phyloP scores from a whole-genome alignment of 345 rosid genomes.

The Citrus sinensis region DVS_A1.0 CM039164.1:17304001-17304500 shows the following conservation, averaged over 20 bases:
- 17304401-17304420: not conserved
- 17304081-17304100: constrained; percentile 94
- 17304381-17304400: constrained; percentile 83
- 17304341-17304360: constrained; percentile 71
- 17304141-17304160: constrained; percentile 81
- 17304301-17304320: constrained; percentile 95
- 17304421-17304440: no score
- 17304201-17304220: constrained; percentile 82
- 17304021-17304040: constrained; percentile 43
- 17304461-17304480: no score
- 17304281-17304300: constrained; percentile 85
- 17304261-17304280: constrained; percentile 91
- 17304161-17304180: constrained; percentile 95
- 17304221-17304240: constrained; percentile 89
- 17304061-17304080: constrained; percentile 91
- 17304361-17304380: constrained; percentile 78
- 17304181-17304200: constrained; percentile 89
- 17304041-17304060: constrained; percentile 70
- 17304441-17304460: no score
- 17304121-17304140: constrained; percentile 98
- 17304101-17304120: constrained; percentile 94
- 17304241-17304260: constrained; percentile 90
- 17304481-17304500: no score
- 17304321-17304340: constrained; percentile 82
- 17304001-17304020: no score